Evolutionary conservation across 2,329 filamentous ascomycete genomes (phyloP).

Genomic region (Byssoonygena ceratinophila): DNA sequence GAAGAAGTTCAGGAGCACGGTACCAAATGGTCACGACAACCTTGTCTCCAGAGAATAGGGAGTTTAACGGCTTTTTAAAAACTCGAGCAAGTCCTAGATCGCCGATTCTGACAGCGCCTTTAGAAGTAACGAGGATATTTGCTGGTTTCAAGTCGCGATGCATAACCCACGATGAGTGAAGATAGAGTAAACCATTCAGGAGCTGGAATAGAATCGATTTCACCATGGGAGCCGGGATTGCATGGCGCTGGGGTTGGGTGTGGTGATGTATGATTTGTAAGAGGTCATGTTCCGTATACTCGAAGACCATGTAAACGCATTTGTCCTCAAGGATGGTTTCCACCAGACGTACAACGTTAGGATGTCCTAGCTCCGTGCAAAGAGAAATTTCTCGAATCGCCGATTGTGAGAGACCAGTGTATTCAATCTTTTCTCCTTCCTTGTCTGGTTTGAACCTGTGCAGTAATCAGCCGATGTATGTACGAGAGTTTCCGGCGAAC

Average conservation of each 20-base stretch:
- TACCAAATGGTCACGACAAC: conserved; percentile 99
- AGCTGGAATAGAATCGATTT: conserved; percentile 94
- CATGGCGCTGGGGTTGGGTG: conserved; percentile 74
- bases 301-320: conserved; percentile 99
- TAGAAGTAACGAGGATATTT: conserved; percentile 95
- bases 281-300: conserved; percentile 95
- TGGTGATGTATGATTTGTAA: conserved; percentile 98
- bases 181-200: conserved; percentile 84
- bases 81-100: conserved; percentile 84
- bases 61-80: conserved; percentile 87
- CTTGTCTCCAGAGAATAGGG: conserved; percentile 87
- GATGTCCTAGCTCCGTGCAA: conserved; percentile 80
- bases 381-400: conserved; percentile 96
- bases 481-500: not conserved
- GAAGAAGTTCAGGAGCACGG: conserved; percentile 81
- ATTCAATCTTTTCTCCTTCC: conserved; percentile 86
- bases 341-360: conserved; percentile 79
- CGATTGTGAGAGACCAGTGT: conserved; percentile 95
- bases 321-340: conserved; percentile 98
- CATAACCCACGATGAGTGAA: conserved; percentile 93
- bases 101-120: conserved; percentile 84
- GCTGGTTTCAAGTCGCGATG: conserved; percentile 95
- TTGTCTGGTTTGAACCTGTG: conserved; percentile 85
- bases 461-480: not conserved
- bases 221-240: conserved; percentile 78